Percentiles rank a stretch among this genome's conserved stretches.
Evolutionary conservation across 768 basidiomycete genomes (phyloP).

Genomic region (Naganishia vishniacii): DNA sequence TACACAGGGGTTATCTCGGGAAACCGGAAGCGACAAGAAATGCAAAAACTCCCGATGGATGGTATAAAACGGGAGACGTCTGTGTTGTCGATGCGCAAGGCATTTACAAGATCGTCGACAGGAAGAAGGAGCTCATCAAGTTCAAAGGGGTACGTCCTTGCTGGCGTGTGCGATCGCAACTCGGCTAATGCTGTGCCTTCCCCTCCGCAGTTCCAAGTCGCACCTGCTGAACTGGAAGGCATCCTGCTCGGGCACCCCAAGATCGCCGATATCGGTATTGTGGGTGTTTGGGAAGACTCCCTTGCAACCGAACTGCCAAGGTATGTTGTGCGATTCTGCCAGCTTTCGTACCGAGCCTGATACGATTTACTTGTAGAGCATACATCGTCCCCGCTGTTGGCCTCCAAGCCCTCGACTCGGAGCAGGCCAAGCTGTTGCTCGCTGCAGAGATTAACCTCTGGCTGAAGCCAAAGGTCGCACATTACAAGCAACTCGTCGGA

Average conservation of each 20-base stretch:
- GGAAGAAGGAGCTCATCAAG: constrained; percentile 51
- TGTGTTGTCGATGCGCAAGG: constrained; percentile 63
- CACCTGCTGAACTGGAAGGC: constrained; percentile 78
- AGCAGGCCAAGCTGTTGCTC: constrained; percentile 51
- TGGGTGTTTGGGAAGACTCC: constrained; percentile 62
- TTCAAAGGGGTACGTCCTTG: constrained; percentile 52
- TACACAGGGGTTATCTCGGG: constrained; percentile 65
- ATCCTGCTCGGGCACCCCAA: constrained; percentile 67
- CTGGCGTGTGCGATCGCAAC: neutral
- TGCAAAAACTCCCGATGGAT: constrained; percentile 57
- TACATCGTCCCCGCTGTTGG: constrained; percentile 48
- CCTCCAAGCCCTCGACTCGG: constrained; percentile 6
- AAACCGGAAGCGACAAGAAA: constrained; percentile 65
- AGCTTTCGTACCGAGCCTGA: constrained; percentile 52
- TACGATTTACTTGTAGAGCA: constrained; percentile 48
- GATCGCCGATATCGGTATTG: constrained; percentile 74
- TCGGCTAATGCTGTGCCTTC: constrained; percentile 1
- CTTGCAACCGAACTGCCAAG: constrained; percentile 75
- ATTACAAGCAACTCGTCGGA: constrained; percentile 70
- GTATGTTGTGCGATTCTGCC: constrained; percentile 44
- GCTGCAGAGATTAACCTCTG: constrained; percentile 57
- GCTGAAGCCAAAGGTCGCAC: constrained; percentile 59
- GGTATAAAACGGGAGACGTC: constrained; percentile 87
- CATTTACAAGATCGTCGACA: constrained; percentile 55
- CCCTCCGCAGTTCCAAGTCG: constrained; percentile 51